Percentiles rank a stretch among this genome's conserved stretches.
phyloP scores from a whole-genome alignment of 2,329 filamentous ascomycete species.

The Dactylellina parvicollis region DNA sequence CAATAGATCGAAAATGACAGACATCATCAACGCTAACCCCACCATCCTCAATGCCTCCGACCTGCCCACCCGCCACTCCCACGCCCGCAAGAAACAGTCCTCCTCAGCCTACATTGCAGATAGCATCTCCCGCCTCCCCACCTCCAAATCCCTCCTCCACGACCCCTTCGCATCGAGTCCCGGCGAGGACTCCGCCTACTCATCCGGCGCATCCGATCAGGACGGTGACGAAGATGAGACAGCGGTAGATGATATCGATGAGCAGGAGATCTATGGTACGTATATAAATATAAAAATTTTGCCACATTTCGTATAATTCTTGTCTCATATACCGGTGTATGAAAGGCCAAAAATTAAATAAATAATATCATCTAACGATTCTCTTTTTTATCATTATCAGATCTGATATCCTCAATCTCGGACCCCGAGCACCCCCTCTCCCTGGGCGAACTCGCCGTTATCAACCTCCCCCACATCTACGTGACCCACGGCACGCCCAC shows the following conservation, averaged over 20 bases:
- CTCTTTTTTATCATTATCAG: slow-evolving; percentile 64
- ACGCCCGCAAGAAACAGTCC: slow-evolving; percentile 52
- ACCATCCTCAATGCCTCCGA: slow-evolving; percentile 89
- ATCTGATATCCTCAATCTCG: slow-evolving; percentile 92
- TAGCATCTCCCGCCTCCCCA: slow-evolving; percentile 53
- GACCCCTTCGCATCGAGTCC: slow-evolving; percentile 31
- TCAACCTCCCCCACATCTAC: slow-evolving; percentile 92
- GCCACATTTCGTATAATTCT: too few relatives aligned
- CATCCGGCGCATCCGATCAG: slow-evolving; percentile 35
- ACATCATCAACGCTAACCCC: slow-evolving; percentile 83
- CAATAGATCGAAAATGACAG: slow-evolving; percentile 61
- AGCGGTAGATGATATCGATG: slow-evolving; percentile 78
- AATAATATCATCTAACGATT: slow-evolving; percentile 41
- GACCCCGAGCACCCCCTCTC: slow-evolving; percentile 97
- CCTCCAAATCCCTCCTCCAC: slow-evolving; percentile 37
- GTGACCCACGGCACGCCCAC: slow-evolving; percentile 74
- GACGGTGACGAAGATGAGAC: slow-evolving; percentile 60
- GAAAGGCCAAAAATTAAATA: too few relatives aligned
- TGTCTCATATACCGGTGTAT: not conserved
- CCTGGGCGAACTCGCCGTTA: slow-evolving; percentile 89
- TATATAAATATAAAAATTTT: too few relatives aligned
- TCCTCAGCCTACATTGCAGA: slow-evolving; percentile 59
- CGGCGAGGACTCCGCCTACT: slow-evolving; percentile 47
- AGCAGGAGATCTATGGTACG: slow-evolving; percentile 93
- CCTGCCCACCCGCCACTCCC: slow-evolving; percentile 76